Evolutionary conservation across 306 rosid species (phyloP).

Genomic region (Gillenia trifoliata): DNA sequence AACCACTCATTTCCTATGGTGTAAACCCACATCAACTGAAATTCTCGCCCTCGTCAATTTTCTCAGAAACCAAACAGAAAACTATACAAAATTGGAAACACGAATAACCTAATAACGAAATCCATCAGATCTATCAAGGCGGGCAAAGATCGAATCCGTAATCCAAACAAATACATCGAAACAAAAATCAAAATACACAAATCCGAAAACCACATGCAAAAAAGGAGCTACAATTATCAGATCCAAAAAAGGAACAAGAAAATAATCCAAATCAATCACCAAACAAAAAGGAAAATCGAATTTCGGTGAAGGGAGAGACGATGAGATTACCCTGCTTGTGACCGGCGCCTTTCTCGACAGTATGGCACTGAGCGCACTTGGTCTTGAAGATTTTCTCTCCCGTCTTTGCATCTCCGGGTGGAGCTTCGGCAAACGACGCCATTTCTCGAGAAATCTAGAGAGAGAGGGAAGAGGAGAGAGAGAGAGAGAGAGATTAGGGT

Average conservation of each 20-base stretch:
- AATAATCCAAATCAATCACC: background rate
- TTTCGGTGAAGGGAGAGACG: background rate
- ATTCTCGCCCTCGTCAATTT: background rate
- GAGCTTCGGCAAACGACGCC: conserved; percentile 80
- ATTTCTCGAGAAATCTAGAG: conserved; percentile 13
- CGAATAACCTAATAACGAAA: background rate
- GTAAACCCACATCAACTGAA: background rate
- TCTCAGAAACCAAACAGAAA: background rate
- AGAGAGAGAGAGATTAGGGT: background rate
- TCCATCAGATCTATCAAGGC: background rate
- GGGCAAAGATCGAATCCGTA: background rate
- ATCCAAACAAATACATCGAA: background rate
- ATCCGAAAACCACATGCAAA: background rate
- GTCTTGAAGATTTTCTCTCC: conserved; percentile 82
- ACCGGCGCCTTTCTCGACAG: conserved; percentile 80
- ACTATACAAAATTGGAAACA: background rate
- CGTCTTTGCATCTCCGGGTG: conserved; percentile 53
- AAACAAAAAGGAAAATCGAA: background rate
- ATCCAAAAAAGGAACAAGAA: background rate
- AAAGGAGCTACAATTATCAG: background rate
- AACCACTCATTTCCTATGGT: background rate
- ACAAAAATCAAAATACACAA: background rate
- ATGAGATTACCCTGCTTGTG: conserved; percentile 71
- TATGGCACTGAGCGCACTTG: conserved; percentile 96
- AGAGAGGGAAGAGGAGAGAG: background rate